A percentile compares a stretch with the other conserved stretches of the same genome.
phyloP scores from a whole-genome alignment of 441 rosid genomes.

The Geranium incanum region DNA sequence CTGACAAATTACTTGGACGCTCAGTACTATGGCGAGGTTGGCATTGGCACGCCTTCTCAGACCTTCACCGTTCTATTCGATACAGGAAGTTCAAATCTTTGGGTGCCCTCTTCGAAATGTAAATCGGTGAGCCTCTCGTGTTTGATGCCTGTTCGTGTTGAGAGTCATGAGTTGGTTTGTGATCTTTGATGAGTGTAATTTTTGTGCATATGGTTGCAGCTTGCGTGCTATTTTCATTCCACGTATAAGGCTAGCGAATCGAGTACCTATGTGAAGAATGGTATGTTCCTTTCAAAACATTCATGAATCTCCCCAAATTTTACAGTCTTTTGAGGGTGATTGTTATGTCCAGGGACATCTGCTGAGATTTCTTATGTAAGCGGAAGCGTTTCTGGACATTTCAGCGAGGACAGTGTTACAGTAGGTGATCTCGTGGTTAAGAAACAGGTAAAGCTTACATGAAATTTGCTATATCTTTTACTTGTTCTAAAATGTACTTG shows the following conservation, averaged over 20 bases:
- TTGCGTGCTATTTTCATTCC: constrained; percentile 60
- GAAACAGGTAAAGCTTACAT: constrained; percentile 41
- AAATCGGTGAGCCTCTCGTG: constrained; percentile 38
- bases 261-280: constrained; percentile 50
- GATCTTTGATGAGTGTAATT: neutral
- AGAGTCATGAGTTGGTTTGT: neutral
- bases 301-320: neutral
- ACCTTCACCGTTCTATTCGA: constrained; percentile 59
- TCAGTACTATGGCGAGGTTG: constrained; percentile 47
- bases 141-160: neutral
- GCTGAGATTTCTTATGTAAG: constrained; percentile 59
- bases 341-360: constrained; percentile 36
- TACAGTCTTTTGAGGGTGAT: neutral
- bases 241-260: constrained; percentile 55
- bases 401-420: constrained; percentile 62
- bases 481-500: neutral
- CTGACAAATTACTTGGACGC: neutral
- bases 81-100: constrained; percentile 63
- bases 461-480: neutral
- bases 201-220: constrained; percentile 29
- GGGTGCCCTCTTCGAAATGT: constrained; percentile 61
- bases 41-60: constrained; percentile 59
- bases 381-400: constrained; percentile 65
- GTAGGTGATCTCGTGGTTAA: constrained; percentile 57
- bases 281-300: constrained; percentile 20